Evolutionary conservation across 441 rosid genomes (phyloP), one percentile per base, ranked within the genome.

Genomic region (Arabidopsis lyrata): DNA sequence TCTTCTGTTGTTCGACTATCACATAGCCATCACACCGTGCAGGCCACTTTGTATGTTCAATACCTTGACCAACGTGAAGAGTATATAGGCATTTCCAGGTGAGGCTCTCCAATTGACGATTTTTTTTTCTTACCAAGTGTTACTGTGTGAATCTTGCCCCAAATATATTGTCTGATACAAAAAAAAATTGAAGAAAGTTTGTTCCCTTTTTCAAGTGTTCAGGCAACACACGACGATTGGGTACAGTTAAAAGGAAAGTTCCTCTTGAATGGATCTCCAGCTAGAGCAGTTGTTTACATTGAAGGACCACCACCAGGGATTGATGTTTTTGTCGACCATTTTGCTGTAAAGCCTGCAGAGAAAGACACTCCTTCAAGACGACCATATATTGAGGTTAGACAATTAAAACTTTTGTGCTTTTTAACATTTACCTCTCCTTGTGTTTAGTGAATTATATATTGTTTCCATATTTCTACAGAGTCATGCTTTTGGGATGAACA

Each of bases 281-380:
- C 89, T 62, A 83, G 82, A 83, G 88, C 86, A 20, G 86, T 92
- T 44, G 82, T 92, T 54, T 95, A 90, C 79, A 38, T 92, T 10
- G 99, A 95, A 91, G 99, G 98, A 75, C 98, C 99, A 2, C 95
- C 97, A 27, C 83, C 92, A 16, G 97, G 97, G 63, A 78, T 82
- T 3, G 98, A 95, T 84, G 86, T 95, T 81, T 95, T 95, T 68
- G 71, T 92, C 50, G 87, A 90, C 62, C 82, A 83, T 80, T 81
- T 93, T 20, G 63, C 67, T 31, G 88, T 91, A 20, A 91, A 88
- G 84, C 98, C 86, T 63, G 98, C 98, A 5, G 84, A 83, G 83
- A 87, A 86, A 79, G 57, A 56, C 65, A 86, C 88, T 49, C 92
- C 95, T 60, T 80, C 91, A 14, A 60, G 79, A 62, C 86, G 83